Evolutionary conservation across 257 asterid species (phyloP), one percentile per base, ranked within the genome.

Genomic region (Capsicum chinense): DNA sequence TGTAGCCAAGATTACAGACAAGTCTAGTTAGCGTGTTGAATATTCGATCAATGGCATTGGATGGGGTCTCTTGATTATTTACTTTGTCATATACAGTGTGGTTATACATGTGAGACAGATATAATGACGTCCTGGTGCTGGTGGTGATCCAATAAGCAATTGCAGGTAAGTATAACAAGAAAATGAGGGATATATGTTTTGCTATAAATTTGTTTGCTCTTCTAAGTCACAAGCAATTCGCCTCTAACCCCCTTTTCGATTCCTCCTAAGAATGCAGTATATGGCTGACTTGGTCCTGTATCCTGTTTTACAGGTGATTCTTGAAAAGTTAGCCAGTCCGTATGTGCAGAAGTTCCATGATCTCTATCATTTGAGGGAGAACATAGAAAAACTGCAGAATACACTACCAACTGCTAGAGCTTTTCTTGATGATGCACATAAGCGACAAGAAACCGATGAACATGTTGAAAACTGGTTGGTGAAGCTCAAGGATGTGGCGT

Each of bases 281-380:
- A 83, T 86, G 89, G 89, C 76, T 50, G 87, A 81, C 47, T 48
- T 80, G 56, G 83, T 84, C 39, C 54, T 84, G 19, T 4, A 63
- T 56, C 83, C 87, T 17, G 76, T 84, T 56, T 19, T 87, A 57
- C 74, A 87, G 66, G 52, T 81, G 59, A 81, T 84, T 37, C 58
- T 84, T 15, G 89, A 87, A 33, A 81, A 87, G 79, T 85, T 66
- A 33, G 47, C 87, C 82, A 62, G 83, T 80, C 85, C 87, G n/a
- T 62, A 81, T n/a, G 35, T 84, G 50, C 87, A 87, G 33, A 87
- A 80, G 81, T 71, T 87, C 35, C 67, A 54, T 56, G 85, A 81
- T 14, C 79, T 87, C 70, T 63, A 63, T 16, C 70, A 63, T 63
- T 63, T 63, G 70, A 63, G 33, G 42, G 70, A 63, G 11, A 63